Evolutionary conservation across 306 rosid genomes (phyloP), one percentile per base, ranked within the genome.

Genomic region (Lathyrus tuberosus): DNA sequence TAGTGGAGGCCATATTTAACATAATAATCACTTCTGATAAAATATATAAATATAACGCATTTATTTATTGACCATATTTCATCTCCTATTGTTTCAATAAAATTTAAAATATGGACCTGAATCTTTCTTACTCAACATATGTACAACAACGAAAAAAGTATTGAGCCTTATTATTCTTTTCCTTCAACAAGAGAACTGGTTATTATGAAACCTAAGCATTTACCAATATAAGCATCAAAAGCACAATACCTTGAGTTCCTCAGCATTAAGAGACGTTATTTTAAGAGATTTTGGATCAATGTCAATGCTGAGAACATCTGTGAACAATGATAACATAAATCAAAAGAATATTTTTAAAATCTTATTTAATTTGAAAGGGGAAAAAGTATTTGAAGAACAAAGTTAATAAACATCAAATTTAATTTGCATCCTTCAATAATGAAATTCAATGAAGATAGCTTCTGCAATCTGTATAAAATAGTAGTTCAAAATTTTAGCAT

Each of bases 251-350:
- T n/a, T n/a, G n/a, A n/a, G n/a, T n/a, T n/a, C 89, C 77, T 84
- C 91, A 8, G 96, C 95, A 82, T 94, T 94, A 58, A 49, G 62
- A 64, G 88, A 75, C 4, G 97, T 97, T 69, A 91, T 63, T 77
- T 86, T 92, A 75, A 91, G 91, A 70, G 99, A 87, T 42, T 91
- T 88, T n/a, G 88, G 75, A 80, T 94, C 99, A 17, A 89, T 79
- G 66, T n/a, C n/a, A n/a, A n/a, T n/a, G n/a, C n/a, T n/a, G n/a
- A n/a, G n/a, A n/a, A n/a, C n/a, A n/a, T n/a, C 89, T 73, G 97
- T 94, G 92, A 80, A 48, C 74, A 83, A 84, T 46, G 70, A 73
- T 80, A 84, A 76, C 67, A 75, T 43, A 76, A 72, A 49, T 79
- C 67, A 52, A 65, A 73, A 69, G 53, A 83, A 79, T 57, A 53